Evolutionary conservation across 805 yeast genomes (phyloP), one percentile per base, ranked within the genome.

Genomic region (Saccharomycopsis olivae): DNA sequence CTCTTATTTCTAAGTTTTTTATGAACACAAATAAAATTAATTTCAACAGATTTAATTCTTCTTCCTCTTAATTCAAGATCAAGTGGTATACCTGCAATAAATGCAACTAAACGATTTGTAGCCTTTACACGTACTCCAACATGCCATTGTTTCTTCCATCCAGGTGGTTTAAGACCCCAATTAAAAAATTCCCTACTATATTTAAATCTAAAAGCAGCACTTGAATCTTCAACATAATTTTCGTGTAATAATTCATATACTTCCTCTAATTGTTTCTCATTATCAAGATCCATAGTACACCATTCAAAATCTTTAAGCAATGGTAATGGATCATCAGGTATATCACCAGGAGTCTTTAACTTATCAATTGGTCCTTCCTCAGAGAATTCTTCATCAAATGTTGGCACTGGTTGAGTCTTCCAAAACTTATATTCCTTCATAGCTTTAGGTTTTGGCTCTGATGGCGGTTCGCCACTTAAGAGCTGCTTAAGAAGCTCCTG

Each of bases 81-180:
- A 11, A 82, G 68, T 2, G 98, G 98, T 36, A 87, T 79, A 6
- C 94, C 98, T 28, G 89, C 75, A 51, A 92, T 92, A 54, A 89
- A 92, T 0, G 94, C 96, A 38, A 92, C 88, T 48, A 92, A 67
- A 57, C 83, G 81, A 1, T 78, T 75, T 23, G 83, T 74, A 1
- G 67, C 69, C 48, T 74, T 75, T 21, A 86, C 97, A 29, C 97
- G 69, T 13, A 92, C 96, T 49, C 97, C 97, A 27, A 86, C 81
- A 51, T 82, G 81, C 95, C 96, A 89, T 11, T 88, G 89, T 40
- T 68, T 64, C 36, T 68, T 67, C 83, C 89, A 89, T 14, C 96
- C 97, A 0, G 98, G 98, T 2, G 95, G 84, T 48, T 81, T 80
- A 51, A 92, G 66, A 1, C 96, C 95, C 97, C 97, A 92, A 51